These are phyloP conservation scores for Russula virescens DNA, from an alignment of 768 basidiomycete genomes.

Conservation along the genomic window DNA sequence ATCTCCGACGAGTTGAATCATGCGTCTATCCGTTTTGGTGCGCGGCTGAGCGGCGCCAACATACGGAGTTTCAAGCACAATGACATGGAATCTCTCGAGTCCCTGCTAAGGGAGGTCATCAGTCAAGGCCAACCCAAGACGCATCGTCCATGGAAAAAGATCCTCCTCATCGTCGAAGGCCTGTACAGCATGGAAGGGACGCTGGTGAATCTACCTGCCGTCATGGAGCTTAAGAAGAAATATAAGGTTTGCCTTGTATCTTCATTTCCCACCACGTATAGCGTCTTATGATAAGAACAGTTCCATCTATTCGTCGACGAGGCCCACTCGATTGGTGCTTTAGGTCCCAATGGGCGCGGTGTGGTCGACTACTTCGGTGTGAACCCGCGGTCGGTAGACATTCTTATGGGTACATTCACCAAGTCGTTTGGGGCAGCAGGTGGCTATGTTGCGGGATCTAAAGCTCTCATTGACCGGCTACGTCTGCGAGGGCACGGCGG, in stretches of 20 bases:
- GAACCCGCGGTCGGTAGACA: constrained; percentile 73
- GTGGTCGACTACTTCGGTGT: constrained; percentile 92
- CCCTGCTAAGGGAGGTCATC: constrained; percentile 80
- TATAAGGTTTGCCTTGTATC: constrained; percentile 68
- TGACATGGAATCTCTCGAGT: constrained; percentile 79
- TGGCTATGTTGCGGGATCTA: constrained; percentile 88
- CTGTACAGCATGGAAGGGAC: constrained; percentile 99
- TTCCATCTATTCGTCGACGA: constrained; percentile 97
- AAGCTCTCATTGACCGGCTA: constrained; percentile 72
- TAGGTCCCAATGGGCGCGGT: constrained; percentile 92
- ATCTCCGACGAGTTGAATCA: constrained; percentile 98
- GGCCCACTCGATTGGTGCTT: constrained; percentile 94
- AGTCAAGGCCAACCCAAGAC: constrained; percentile 97
- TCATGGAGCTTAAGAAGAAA: constrained; percentile 83
- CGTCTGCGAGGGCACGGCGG: constrained; percentile 78
- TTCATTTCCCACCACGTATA: background rate
- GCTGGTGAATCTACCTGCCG: constrained; percentile 71
- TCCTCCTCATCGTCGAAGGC: constrained; percentile 90
- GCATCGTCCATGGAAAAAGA: constrained; percentile 99
- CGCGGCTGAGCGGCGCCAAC: constrained; percentile 79
- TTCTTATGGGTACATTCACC: constrained; percentile 99
- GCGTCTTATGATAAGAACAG: constrained; percentile 36
- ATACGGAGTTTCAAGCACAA: constrained; percentile 98
- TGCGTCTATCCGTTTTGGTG: constrained; percentile 90
- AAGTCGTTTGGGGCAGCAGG: constrained; percentile 92